Conservation (phyloP, 257 asterid genomes). For the Fraxinus cuspidata region DNA sequence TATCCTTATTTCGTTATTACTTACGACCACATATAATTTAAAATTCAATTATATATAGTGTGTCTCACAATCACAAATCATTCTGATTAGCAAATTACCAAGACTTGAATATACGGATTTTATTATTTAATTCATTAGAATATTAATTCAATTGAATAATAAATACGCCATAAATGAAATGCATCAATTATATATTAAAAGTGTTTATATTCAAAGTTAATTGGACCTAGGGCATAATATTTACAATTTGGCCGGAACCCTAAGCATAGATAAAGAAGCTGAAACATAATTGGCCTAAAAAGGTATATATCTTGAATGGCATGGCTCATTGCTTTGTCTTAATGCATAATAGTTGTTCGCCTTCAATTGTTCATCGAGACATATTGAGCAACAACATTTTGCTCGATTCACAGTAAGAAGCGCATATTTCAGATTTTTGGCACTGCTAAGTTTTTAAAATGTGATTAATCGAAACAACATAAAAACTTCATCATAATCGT, state of each 20-base stretch:
- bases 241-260: not conserved
- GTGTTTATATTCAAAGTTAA: too few relatives aligned
- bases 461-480: slow-evolving; percentile 11
- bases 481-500: too few relatives aligned
- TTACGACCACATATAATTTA: too few relatives aligned
- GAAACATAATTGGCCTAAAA: not conserved
- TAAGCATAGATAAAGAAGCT: not conserved
- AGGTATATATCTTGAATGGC: not conserved
- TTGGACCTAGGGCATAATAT: too few relatives aligned
- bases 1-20: too few relatives aligned
- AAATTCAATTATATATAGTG: not conserved
- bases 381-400: slow-evolving; percentile 22
- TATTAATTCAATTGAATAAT: too few relatives aligned
- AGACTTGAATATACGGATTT: too few relatives aligned
- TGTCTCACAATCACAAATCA: too few relatives aligned
- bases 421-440: slow-evolving; percentile 24
- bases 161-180: too few relatives aligned
- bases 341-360: slow-evolving; percentile 20
- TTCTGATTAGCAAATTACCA: too few relatives aligned
- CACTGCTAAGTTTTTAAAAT: slow-evolving; percentile 19
- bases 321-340: not conserved
- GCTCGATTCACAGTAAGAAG: slow-evolving; percentile 17
- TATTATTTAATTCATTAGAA: too few relatives aligned
- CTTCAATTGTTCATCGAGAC: slow-evolving; percentile 24
- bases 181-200: too few relatives aligned